A percentile compares a stretch with the other conserved stretches of the same genome.
Conservation (phyloP, 768 basidiomycete genomes). For the Mycena polygramma region DNA sequence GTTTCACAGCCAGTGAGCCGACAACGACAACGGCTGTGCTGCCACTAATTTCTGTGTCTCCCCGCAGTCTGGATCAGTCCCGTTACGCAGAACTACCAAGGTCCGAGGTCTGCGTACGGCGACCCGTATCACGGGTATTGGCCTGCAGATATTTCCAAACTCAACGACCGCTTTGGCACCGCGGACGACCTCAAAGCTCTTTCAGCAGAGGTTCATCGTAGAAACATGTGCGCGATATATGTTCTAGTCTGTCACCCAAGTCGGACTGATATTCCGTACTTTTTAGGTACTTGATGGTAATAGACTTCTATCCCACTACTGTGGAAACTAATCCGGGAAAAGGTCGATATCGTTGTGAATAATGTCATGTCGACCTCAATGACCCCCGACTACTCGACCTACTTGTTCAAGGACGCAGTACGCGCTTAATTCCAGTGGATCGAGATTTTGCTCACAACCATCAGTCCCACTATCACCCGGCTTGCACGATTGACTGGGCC, state of each 20-base stretch:
- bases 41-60: slow-evolving; percentile 11
- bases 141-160: slow-evolving; percentile 72
- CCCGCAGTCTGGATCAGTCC: slow-evolving; percentile 85
- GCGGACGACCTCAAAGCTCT: slow-evolving; percentile 74
- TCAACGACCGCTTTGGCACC: slow-evolving; percentile 77
- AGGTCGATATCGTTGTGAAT: slow-evolving; percentile 83
- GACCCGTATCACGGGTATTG: slow-evolving; percentile 92
- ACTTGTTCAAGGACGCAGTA: slow-evolving; percentile 76
- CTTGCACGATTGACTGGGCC: slow-evolving; percentile 79
- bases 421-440: slow-evolving; percentile 30
- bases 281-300: slow-evolving; percentile 76
- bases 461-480: slow-evolving; percentile 80
- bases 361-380: slow-evolving; percentile 83
- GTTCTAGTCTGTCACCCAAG: background rate
- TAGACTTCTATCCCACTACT: background rate
- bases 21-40: slow-evolving; percentile 1
- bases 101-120: slow-evolving; percentile 78
- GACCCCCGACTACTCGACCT: slow-evolving; percentile 73
- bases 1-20: slow-evolving; percentile 77
- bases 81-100: slow-evolving; percentile 82
- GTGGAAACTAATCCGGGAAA: background rate
- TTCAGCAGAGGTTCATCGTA: slow-evolving; percentile 71
- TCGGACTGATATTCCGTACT: background rate
- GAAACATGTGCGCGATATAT: slow-evolving; percentile 70
- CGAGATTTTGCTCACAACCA: background rate